Base-by-base conservation (phyloP, 805 yeast genomes). In the Aciculoconidium aculeatum region DNA sequence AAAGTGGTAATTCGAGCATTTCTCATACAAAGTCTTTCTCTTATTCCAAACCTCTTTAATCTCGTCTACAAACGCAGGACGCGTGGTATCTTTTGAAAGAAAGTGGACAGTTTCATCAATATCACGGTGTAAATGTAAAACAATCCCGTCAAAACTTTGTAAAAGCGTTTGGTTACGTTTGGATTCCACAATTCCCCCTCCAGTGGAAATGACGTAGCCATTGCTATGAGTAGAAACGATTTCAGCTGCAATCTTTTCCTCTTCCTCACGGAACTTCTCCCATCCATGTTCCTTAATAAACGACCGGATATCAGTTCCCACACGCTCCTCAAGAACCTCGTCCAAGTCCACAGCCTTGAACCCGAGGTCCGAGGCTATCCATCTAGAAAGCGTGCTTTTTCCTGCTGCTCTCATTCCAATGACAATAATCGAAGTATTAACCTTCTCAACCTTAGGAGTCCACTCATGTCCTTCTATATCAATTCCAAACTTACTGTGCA, bases 401-500 rank as follows among this genome's bases (percentile, higher is more conserved):
- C 98, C 98, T 13, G 96, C 95, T 11, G 96, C 98, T 53, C 98
- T 75, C 98, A 92, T 92, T 23, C 98, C 98, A 51, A 92, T 81
- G 21, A 90, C 72, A 27, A 87, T 71, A 32, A 88, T 74, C 46
- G 84, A 75, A 40, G 67, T 70, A 28, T 64, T 55, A 21, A 65
- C 71, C 46, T 13, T 37, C 11, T 36, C 42, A 32, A 36, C 35
- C 7, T 39, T 36, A n/a, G 27, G 34, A 37, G 54, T 45, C 5
- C 72, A 69, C 48, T 83, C 94, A 44, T 66, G 67, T 15, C 98
- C 98, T 45, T 77, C 81, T 20, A 92, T 55, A 7, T 56, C 46
- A 15, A 74, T 80, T 12, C 76, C 70, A 45, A 92, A 74, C 27
- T 69, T 59, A 28, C 81, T 71, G 51, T 78, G 87, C 39, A 92